A percentile compares a stretch with the other conserved stretches of the same genome.
Conservation (phyloP, 495 filamentous ascomycete genomes). For the Lasiosphaeris hirsuta region DNA sequence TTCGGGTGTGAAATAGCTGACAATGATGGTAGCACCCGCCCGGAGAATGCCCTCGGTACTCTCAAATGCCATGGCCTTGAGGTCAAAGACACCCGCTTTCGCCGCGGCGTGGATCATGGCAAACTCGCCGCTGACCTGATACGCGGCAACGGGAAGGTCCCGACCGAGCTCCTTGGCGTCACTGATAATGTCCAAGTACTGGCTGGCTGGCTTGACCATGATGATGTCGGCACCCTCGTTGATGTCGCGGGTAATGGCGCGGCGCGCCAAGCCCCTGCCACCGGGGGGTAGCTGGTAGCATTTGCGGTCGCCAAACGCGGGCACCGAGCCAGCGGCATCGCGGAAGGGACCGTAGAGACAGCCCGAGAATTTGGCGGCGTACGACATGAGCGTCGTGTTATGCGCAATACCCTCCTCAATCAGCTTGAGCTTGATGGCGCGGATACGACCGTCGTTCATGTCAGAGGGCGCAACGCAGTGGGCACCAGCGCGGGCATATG, state of each 20-base stretch:
- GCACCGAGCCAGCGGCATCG: slow-evolving; percentile 88
- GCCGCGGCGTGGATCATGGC: slow-evolving; percentile 97
- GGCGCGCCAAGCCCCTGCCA: slow-evolving; percentile 86
- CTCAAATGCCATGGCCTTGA: slow-evolving; percentile 94
- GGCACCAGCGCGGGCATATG: slow-evolving; percentile 88
- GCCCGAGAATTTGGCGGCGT: slow-evolving; percentile 94
- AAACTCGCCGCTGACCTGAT: slow-evolving; percentile 95
- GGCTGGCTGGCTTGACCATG: slow-evolving; percentile 96
- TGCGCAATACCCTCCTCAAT: slow-evolving; percentile 90
- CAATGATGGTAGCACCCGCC: slow-evolving; percentile 85
- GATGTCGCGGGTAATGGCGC: slow-evolving; percentile 88
- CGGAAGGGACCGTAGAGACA: slow-evolving; percentile 97
- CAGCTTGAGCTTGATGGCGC: slow-evolving; percentile 93
- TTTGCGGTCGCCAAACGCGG: slow-evolving; percentile 88
- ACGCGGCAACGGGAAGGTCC: slow-evolving; percentile 88
- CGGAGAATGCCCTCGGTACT: slow-evolving; percentile 87
- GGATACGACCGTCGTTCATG: slow-evolving; percentile 97
- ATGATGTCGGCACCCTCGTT: slow-evolving; percentile 94
- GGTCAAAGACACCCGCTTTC: slow-evolving; percentile 94
- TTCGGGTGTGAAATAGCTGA: slow-evolving; percentile 92
- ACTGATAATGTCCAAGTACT: slow-evolving; percentile 92
- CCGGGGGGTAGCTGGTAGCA: slow-evolving; percentile 96
- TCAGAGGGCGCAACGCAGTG: slow-evolving; percentile 96
- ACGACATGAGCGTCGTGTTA: slow-evolving; percentile 88
- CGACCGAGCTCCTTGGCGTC: slow-evolving; percentile 91